These are phyloP conservation scores for Wakefieldia striispora DNA, from an alignment of 768 basidiomycete genomes.

Conservation along the genomic window DNA sequence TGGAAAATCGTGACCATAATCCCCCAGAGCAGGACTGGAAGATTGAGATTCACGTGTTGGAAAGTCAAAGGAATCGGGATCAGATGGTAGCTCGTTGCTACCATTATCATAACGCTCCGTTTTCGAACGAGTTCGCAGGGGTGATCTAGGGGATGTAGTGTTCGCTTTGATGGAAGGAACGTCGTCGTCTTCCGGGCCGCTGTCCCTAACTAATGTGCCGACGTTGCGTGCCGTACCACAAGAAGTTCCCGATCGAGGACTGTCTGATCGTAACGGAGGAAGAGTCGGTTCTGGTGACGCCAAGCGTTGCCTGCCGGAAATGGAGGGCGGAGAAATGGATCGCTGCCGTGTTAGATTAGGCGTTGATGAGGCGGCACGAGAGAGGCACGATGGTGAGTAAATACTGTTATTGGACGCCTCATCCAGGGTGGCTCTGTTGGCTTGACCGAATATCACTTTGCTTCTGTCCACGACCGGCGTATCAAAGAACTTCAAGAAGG, in stretches of 20 bases:
- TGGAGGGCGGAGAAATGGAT: slow-evolving; percentile 37
- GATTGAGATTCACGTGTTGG: slow-evolving; percentile 36
- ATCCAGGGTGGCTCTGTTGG: slow-evolving; percentile 26
- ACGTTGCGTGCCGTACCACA: slow-evolving; percentile 32
- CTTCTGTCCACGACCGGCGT: slow-evolving; percentile 44
- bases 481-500: slow-evolving; percentile 63
- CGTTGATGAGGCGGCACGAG: slow-evolving; percentile 56
- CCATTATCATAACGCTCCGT: slow-evolving; percentile 14
- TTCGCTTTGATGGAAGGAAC: slow-evolving; percentile 34
- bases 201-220: slow-evolving; percentile 12
- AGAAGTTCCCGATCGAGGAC: slow-evolving; percentile 47
- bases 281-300: slow-evolving; percentile 48
- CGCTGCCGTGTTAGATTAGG: slow-evolving; percentile 50
- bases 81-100: slow-evolving; percentile 7
- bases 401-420: slow-evolving; percentile 36
- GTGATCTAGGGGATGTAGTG: slow-evolving; percentile 48
- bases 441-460: slow-evolving; percentile 46
- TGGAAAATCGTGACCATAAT: slow-evolving; percentile 35
- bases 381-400: slow-evolving; percentile 28
- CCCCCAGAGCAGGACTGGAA: slow-evolving; percentile 32
- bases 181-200: slow-evolving; percentile 35
- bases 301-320: slow-evolving; percentile 43
- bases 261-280: slow-evolving; percentile 54
- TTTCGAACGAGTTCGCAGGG: slow-evolving; percentile 42
- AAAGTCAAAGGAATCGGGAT: slow-evolving; percentile 28